Evolutionary conservation across 768 basidiomycete species (phyloP).

Genomic region (Sporobolomyces roseus): DNA sequence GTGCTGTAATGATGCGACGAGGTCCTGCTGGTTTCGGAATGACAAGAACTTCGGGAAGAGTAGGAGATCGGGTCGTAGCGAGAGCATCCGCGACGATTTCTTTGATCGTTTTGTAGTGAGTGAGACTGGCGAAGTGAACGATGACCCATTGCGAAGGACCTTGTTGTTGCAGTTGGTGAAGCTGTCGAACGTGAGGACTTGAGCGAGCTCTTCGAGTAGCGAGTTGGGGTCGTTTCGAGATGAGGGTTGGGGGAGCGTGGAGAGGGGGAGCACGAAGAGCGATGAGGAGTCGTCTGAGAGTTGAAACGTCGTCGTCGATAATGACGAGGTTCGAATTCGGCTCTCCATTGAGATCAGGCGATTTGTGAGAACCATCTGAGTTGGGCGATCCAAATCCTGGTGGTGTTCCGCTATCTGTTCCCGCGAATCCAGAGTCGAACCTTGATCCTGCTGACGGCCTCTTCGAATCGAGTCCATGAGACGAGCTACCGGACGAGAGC

Average conservation of each 20-base stretch:
- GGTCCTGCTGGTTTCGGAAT: conserved; percentile 97
- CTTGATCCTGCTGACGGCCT: conserved; percentile 4
- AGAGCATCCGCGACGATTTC: conserved; percentile 73
- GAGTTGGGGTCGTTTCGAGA: conserved; percentile 43
- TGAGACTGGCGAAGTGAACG: conserved; percentile 84
- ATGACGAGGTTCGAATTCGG: conserved; percentile 60
- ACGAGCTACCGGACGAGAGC: not conserved
- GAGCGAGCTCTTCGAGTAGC: conserved; percentile 56
- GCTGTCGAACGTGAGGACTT: conserved; percentile 68
- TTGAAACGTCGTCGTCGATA: conserved; percentile 84
- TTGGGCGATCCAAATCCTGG: not conserved
- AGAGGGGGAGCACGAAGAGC: conserved; percentile 53
- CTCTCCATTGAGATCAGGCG: not conserved
- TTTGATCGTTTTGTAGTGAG: conserved; percentile 81
- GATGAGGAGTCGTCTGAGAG: conserved; percentile 70
- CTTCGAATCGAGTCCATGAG: not conserved
- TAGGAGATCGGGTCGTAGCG: conserved; percentile 49
- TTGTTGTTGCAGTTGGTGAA: conserved; percentile 26
- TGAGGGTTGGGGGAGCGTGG: conserved; percentile 29
- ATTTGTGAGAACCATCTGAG: conserved; percentile 14
- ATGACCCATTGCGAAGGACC: conserved; percentile 53
- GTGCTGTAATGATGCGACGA: conserved; percentile 80
- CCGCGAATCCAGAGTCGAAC: conserved; percentile 43
- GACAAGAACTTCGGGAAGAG: conserved; percentile 84
- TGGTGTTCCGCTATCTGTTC: not conserved